Evolutionary conservation across 257 asterid genomes (phyloP).

Genomic region (Vinca minor): DNA sequence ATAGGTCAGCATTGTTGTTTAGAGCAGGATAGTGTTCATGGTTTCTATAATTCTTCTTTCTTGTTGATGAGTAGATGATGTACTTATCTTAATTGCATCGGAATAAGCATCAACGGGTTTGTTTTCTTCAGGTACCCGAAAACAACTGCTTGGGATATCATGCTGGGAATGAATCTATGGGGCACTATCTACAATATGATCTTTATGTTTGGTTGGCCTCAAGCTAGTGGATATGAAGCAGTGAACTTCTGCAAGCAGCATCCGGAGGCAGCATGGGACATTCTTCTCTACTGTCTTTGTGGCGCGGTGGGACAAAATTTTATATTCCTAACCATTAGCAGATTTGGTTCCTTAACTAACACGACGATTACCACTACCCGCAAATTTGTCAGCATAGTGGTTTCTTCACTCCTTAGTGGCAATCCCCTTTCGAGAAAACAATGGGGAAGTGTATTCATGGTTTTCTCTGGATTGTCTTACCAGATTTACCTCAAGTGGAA

Average conservation of each 20-base stretch:
- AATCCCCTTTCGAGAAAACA: conserved; percentile 76
- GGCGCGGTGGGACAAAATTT: conserved; percentile 95
- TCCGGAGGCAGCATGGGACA: conserved; percentile 98
- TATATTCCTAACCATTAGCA: conserved; percentile 82
- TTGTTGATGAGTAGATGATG: neutral
- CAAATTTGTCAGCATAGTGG: conserved; percentile 94
- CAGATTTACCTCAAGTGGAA: conserved; percentile 87
- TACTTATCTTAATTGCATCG: neutral
- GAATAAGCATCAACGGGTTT: neutral
- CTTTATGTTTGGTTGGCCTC: conserved; percentile 86
- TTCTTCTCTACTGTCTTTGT: conserved; percentile 73
- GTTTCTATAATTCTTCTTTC: neutral
- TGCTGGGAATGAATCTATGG: conserved; percentile 99
- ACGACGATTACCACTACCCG: conserved; percentile 94
- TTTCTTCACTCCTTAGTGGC: conserved; percentile 79
- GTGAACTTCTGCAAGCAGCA: conserved; percentile 73
- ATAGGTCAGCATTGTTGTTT: neutral
- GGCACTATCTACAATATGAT: conserved; percentile 81
- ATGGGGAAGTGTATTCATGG: conserved; percentile 89
- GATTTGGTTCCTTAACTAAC: conserved; percentile 90
- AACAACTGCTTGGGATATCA: conserved; percentile 89
- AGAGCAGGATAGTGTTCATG: too few relatives aligned
- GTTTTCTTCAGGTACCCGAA: conserved; percentile 71
- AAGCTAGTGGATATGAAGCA: conserved; percentile 77
- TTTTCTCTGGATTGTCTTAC: conserved; percentile 84